Percentiles rank a stretch among this genome's conserved stretches.
phyloP scores from a whole-genome alignment of 768 basidiomycete genomes.

The Stropharia rugosoannulata region DNA sequence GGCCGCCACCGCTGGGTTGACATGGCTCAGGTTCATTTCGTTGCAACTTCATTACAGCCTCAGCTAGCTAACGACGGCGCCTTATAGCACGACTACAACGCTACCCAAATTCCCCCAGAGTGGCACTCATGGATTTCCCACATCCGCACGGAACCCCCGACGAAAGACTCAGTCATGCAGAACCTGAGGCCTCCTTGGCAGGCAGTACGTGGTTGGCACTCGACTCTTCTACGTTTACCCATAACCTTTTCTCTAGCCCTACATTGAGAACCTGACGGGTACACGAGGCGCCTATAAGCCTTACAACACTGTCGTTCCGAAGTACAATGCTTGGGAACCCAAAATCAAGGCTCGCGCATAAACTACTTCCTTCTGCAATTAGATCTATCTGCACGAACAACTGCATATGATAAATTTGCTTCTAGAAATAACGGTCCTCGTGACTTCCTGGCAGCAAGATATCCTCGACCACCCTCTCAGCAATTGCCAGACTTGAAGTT shows the following conservation, averaged over 20 bases:
- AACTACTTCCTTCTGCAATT: conserved; percentile 3
- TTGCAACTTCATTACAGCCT: not conserved
- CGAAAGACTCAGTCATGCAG: conserved; percentile 71
- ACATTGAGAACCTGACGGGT: conserved; percentile 88
- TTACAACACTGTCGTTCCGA: conserved; percentile 85
- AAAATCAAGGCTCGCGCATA: conserved; percentile 54
- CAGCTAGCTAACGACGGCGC: conserved; percentile 2
- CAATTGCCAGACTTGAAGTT: conserved; percentile 85
- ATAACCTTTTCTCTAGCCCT: conserved; percentile 49
- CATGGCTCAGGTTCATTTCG: conserved; percentile 68
- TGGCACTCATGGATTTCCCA: conserved; percentile 97
- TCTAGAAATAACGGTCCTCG: not conserved
- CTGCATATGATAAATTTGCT: conserved; percentile 6
- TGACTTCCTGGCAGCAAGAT: conserved; percentile 33
- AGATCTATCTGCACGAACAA: not conserved
- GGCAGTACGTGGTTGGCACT: conserved; percentile 50
- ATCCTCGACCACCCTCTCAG: conserved; percentile 74
- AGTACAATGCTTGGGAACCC: conserved; percentile 84
- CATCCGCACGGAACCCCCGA: conserved; percentile 82
- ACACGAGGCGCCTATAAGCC: conserved; percentile 88
- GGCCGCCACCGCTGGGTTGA: conserved; percentile 98
- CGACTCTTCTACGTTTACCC: not conserved
- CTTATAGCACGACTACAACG: conserved; percentile 77
- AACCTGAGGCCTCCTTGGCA: conserved; percentile 77
- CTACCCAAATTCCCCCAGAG: conserved; percentile 92